phyloP scores from a whole-genome alignment of 2,329 filamentous ascomycete species.

The Sporothrix pseudoabietina region DNA sequence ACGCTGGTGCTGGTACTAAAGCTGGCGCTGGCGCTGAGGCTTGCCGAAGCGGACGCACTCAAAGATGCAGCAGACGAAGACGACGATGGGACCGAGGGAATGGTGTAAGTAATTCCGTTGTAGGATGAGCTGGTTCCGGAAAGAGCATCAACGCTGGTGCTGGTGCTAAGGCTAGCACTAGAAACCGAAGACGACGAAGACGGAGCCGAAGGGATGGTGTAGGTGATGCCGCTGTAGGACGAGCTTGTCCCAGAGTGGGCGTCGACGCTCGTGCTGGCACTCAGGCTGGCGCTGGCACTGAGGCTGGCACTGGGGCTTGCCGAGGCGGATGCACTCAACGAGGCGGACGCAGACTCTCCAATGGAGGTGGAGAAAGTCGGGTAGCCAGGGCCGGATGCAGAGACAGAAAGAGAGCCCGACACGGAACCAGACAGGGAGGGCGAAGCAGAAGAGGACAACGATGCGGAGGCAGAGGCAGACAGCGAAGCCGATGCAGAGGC shows the following conservation, averaged over 20 bases:
- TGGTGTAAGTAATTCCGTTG: neutral
- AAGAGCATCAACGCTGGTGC: neutral
- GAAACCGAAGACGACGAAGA: neutral
- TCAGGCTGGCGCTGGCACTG: neutral
- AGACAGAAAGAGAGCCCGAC: neutral
- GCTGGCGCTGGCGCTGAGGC: neutral
- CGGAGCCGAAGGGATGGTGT: neutral
- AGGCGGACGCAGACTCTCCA: neutral
- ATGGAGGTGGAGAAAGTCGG: neutral
- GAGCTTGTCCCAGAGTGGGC: neutral
- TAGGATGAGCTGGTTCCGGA: constrained; percentile 4
- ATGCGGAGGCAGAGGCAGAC: neutral
- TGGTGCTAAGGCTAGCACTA: neutral
- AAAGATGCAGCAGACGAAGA: neutral
- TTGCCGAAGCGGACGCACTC: neutral
- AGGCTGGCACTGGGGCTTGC: neutral
- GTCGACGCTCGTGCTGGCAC: too few species aligned
- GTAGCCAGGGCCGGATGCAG: neutral
- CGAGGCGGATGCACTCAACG: neutral
- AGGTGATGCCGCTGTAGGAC: neutral
- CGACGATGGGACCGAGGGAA: neutral
- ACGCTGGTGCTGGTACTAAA: neutral
- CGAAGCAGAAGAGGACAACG: neutral
- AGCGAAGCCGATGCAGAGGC: neutral
- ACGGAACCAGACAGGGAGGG: neutral